Percentiles rank a stretch among this genome's conserved stretches.
Conservation (phyloP, 164 flowering plant species). For the Berberis thunbergii region DNA sequence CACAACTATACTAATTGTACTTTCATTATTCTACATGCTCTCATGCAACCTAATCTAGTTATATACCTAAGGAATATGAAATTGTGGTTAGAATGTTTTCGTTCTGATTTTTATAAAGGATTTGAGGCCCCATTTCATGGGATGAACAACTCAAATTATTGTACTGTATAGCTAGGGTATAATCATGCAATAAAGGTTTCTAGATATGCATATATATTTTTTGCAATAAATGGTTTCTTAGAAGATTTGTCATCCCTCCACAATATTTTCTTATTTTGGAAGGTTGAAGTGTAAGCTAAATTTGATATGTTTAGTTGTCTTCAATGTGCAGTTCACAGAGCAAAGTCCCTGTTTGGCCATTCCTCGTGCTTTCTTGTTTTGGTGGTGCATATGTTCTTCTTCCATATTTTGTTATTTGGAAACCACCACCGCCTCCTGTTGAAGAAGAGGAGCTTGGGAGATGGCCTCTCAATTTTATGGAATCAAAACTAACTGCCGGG, state of each 20-base stretch:
- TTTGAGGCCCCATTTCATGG: too few relatives aligned
- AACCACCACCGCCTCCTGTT: slow-evolving; percentile 79
- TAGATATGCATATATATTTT: too few relatives aligned
- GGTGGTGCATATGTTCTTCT: slow-evolving; percentile 87
- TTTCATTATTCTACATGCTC: not conserved
- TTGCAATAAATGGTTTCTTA: too few relatives aligned
- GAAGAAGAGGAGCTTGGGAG: slow-evolving; percentile 63
- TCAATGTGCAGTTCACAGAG: slow-evolving; percentile 60
- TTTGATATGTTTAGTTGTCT: slow-evolving; percentile 2
- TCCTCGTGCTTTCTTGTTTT: slow-evolving; percentile 54
- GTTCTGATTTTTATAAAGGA: too few relatives aligned
- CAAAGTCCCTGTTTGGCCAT: slow-evolving; percentile 80
- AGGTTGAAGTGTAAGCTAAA: not conserved
- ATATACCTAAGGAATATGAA: not conserved
- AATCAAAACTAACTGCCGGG: slow-evolving; percentile 80
- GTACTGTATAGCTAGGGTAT: too few relatives aligned
- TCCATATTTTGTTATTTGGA: slow-evolving; percentile 94
- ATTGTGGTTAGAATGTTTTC: too few relatives aligned
- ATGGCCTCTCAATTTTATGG: slow-evolving; percentile 88
- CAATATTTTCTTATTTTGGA: not conserved
- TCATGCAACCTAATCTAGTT: not conserved
- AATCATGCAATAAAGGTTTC: too few relatives aligned
- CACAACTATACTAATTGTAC: not conserved
- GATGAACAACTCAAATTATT: too few relatives aligned
- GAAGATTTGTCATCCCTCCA: not conserved